Evolutionary conservation across 176 grass and related monocot genomes (phyloP), one percentile per base, ranked within the genome.

Genomic region (Triticum timopheevii): DNA sequence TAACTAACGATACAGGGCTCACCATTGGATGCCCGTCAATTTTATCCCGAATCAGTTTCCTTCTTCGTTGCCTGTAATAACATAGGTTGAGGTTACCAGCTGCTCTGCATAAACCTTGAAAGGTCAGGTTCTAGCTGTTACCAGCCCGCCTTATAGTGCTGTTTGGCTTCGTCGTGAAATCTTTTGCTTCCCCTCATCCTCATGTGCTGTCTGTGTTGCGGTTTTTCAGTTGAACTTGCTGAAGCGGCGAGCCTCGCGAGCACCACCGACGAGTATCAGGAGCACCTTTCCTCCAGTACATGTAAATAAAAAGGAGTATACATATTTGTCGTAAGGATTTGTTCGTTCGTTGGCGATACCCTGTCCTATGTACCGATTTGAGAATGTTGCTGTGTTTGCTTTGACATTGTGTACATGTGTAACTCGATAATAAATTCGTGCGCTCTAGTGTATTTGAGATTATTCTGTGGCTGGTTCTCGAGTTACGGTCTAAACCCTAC

Each of bases 1-100:
- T 22, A 81, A 90, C 83, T 86, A 86, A 90, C 88, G 54, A 77
- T 86, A 90, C 79, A 90, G 63, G 88, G 72, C 59, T 47, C 50
- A 40, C 49, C 76, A 79, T 86, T 80, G 17, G 44, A 86, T 4
- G 64, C 84, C 75, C 65, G 22, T 61, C 79, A 63, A 77, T 54
- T 86, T 80, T 86, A 90, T 86, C 27, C 36, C 82, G 78, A 74
- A 58, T 23, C 82, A 90, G 71, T 52, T 77, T 90, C 77, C 78
- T 86, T 78, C 3, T 71, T 33, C 28, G 50, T 89, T 75, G 77
- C 75, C 88, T 76, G 64, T 82, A 76, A 76, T 86, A 82, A 77
- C 78, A 70, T 71, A 78, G 78, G 78, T 85, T 69, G 83, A 89
- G 69, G 61, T 80, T 59, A 27, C 68, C 45, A 61, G 77, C 70